A percentile compares a stretch with the other conserved stretches of the same genome.
Conservation (phyloP, 306 rosid species). For the Castanospermum australe region DNA sequence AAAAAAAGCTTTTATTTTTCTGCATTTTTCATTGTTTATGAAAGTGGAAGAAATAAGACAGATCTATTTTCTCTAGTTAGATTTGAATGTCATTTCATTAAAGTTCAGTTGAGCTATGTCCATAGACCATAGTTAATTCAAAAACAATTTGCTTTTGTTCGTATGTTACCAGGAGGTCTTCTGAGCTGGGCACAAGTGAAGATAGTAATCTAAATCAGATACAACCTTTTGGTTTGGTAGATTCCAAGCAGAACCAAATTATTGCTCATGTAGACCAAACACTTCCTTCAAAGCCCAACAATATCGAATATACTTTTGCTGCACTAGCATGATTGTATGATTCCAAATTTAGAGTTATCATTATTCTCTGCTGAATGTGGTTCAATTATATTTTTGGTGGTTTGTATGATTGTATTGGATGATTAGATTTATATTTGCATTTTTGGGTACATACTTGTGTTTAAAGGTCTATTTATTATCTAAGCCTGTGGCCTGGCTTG, state of each 20-base stretch:
- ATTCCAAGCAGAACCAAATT: constrained; percentile 46
- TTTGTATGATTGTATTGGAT: no score
- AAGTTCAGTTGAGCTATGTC: constrained; percentile 7
- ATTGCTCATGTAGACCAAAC: constrained; percentile 52
- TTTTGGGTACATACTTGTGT: no score
- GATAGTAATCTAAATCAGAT: constrained; percentile 33
- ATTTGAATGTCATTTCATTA: constrained; percentile 6
- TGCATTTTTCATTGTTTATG: neutral
- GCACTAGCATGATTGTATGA: no score
- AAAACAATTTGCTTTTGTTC: constrained; percentile 26
- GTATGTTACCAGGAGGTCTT: constrained; percentile 51
- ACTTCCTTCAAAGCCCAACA: constrained; percentile 43
- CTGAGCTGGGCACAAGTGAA: constrained; percentile 23
- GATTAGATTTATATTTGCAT: no score
- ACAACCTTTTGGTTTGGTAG: constrained; percentile 48
- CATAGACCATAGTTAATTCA: constrained; percentile 7
- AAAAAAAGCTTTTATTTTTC: neutral
- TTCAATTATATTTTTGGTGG: no score
- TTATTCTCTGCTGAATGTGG: no score
- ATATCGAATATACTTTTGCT: constrained; percentile 53
- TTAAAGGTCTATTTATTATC: no score
- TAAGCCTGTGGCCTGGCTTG: no score
- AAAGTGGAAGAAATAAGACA: neutral
- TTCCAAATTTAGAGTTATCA: no score
- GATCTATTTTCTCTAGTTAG: neutral